Evolutionary conservation across 306 rosid genomes (phyloP).

Genomic region (Cotoneaster glaucophyllus): DNA sequence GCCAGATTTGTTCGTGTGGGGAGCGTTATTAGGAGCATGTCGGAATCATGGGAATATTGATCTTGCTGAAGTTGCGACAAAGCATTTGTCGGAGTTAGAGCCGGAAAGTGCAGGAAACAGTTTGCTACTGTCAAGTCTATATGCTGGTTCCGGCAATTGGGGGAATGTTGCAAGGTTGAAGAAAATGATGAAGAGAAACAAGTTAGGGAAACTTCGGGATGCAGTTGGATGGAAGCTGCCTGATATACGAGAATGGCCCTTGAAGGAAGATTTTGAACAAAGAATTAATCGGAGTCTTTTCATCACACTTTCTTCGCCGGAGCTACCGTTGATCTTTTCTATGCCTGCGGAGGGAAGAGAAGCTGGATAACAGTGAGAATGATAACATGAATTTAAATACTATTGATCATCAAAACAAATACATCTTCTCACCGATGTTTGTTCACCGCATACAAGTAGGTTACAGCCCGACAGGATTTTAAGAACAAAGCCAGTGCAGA

Average conservation of each 20-base stretch:
- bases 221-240: constrained; percentile 72
- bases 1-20: constrained; percentile 90
- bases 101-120: constrained; percentile 75
- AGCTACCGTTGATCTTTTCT: background rate
- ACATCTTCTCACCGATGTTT: background rate
- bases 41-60: constrained; percentile 60
- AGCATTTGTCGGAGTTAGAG: constrained; percentile 61
- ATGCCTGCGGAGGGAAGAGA: background rate
- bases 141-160: constrained; percentile 79
- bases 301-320: background rate
- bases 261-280: background rate
- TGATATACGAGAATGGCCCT: background rate
- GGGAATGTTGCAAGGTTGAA: constrained; percentile 61
- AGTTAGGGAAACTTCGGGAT: constrained; percentile 51
- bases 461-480: background rate
- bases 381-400: background rate
- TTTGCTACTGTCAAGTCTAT: constrained; percentile 51
- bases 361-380: background rate
- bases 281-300: no score
- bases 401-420: background rate
- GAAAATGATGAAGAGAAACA: constrained; percentile 56
- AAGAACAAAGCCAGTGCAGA: background rate
- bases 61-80: constrained; percentile 71
- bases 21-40: constrained; percentile 79
- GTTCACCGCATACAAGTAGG: background rate